Evolutionary conservation across 306 rosid genomes (phyloP).

Genomic region (Sesbania bispinosa): DNA sequence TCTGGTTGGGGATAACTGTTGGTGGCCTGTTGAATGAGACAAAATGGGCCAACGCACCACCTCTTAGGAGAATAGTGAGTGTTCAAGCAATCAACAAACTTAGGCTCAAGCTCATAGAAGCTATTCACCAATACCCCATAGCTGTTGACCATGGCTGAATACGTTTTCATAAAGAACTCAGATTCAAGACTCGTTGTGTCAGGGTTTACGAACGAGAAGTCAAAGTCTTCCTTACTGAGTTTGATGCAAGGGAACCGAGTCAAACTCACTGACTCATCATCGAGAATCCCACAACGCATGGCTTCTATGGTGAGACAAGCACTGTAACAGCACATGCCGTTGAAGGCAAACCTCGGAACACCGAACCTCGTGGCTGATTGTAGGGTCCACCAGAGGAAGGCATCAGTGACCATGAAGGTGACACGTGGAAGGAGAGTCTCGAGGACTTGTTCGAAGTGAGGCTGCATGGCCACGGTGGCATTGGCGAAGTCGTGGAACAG

Average conservation of each 20-base stretch:
- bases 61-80: not conserved
- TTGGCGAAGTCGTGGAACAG: not conserved
- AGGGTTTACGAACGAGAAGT: not conserved
- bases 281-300: not conserved
- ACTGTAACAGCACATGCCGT: not conserved
- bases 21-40: not conserved
- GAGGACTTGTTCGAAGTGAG: not conserved
- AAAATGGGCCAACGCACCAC: constrained; percentile 17
- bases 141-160: not conserved
- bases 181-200: not conserved
- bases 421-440: not conserved
- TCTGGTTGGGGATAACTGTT: not conserved
- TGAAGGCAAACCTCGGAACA: not conserved
- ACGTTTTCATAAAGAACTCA: not conserved
- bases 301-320: not conserved
- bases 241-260: constrained; percentile 19
- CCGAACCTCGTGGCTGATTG: not conserved
- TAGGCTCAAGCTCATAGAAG: constrained; percentile 19
- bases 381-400: constrained; percentile 22
- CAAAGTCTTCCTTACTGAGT: constrained; percentile 4
- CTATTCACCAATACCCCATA: not conserved
- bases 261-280: not conserved
- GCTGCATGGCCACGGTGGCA: constrained; percentile 10
- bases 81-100: not conserved
- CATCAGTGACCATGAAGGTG: constrained; percentile 23